Base-by-base conservation (phyloP, 768 basidiomycete species). In the Russula earlei region DNA sequence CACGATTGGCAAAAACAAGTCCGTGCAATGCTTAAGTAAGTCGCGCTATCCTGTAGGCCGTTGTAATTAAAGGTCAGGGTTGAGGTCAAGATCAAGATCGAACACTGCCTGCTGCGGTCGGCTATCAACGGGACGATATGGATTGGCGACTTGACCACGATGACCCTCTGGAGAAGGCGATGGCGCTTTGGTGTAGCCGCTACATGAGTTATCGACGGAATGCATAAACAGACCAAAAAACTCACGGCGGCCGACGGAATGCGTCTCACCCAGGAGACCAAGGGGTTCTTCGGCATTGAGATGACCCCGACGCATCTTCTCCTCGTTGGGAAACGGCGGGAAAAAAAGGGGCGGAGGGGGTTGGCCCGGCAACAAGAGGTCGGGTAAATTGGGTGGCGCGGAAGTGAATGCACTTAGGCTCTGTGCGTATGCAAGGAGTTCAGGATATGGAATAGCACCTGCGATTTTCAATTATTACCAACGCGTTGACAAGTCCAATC, bases 301-400 rank as follows among this genome's bases (percentile, higher is more conserved):
- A 54, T 78, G 77, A 1, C 90, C 90, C 24, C 83, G 77, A 49
- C 89, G 82, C 87, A 92, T 90, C 70, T 89, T 91, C 67, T 91
- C 90, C 70, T 91, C 89, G 65, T 90, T 91, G 0, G 90, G 90
- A 68, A 91, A 92, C 11, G 91, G 91, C 36, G 89, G 89, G 72
- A 91, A 90, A 76, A 92, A 91, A 40, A 88, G 66, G 17, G 85
- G 86, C 17, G 84, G 83, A 0, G 85, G 85, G 11, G 82, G 82
- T 62, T 85, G 87, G 9, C 84, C 85, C 0, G 85, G 82, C 5
- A 81, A 70, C 24, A 74, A 74, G 45, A 82, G 76, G 63, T 88
- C 87, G 20, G 87, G 87, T 81, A 90, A 85, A 65, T 88, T 89
- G 10, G 90, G 90, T 8, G 90, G 90, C 10, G 89, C 90, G 33